Evolutionary conservation across 1,284 basidiomycete genomes (phyloP).

Genomic region (Microbotryomycetes sp.): DNA sequence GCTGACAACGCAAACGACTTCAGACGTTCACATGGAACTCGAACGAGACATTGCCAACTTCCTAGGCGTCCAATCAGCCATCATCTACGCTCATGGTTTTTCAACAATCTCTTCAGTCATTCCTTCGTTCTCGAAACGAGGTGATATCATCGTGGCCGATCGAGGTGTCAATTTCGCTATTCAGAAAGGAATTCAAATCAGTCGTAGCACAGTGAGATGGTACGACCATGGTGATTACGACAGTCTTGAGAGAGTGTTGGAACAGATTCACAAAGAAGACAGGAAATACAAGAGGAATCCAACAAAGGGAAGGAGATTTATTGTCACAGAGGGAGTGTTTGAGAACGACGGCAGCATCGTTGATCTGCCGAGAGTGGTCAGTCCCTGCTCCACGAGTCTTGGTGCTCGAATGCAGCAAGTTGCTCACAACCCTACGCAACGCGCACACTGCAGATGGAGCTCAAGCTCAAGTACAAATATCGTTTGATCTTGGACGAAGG

Average conservation of each 20-base stretch:
- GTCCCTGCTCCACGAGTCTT: constrained; percentile 39
- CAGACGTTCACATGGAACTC: constrained; percentile 85
- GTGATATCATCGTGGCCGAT: constrained; percentile 97
- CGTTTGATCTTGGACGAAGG: constrained; percentile 90
- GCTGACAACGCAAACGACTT: background rate
- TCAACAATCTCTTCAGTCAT: constrained; percentile 90
- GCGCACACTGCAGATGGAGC: constrained; percentile 71
- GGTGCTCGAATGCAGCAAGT: background rate
- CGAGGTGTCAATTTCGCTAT: constrained; percentile 89
- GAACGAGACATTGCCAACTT: constrained; percentile 87
- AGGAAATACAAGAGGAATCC: constrained; percentile 74
- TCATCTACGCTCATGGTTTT: constrained; percentile 93
- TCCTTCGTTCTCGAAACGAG: constrained; percentile 94
- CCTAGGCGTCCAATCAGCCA: constrained; percentile 77
- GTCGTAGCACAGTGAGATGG: constrained; percentile 86
- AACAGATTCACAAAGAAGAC: constrained; percentile 76
- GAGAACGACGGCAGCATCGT: constrained; percentile 88
- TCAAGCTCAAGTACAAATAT: constrained; percentile 94
- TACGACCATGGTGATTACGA: constrained; percentile 93
- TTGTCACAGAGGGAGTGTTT: constrained; percentile 95
- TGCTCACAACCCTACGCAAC: background rate
- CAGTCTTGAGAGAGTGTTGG: constrained; percentile 80
- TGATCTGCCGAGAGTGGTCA: constrained; percentile 80
- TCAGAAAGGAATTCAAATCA: constrained; percentile 95
- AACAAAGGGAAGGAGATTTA: constrained; percentile 70